A percentile compares a stretch with the other conserved stretches of the same genome.
Evolutionary conservation across 73 alveolate species (phyloP).

Genomic region (Halteria grandinella): DNA sequence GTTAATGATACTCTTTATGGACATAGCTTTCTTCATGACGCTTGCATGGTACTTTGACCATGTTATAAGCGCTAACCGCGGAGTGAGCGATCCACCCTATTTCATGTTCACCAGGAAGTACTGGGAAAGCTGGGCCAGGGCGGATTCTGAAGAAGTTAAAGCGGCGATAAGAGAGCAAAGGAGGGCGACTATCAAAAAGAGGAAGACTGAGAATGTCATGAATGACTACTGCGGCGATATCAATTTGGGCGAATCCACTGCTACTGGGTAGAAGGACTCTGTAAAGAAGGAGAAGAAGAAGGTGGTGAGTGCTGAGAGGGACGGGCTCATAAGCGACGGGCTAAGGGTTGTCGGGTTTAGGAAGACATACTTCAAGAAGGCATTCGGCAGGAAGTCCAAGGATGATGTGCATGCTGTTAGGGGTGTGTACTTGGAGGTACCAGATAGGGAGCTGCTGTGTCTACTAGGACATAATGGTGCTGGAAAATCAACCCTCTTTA

Average conservation of each 20-base stretch:
- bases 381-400: conserved; percentile 46
- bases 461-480: conserved; percentile 94
- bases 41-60: conserved; percentile 67
- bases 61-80: conserved; percentile 47
- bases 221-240: neutral
- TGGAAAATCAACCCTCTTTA: conserved; percentile 86
- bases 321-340: conserved; percentile 16
- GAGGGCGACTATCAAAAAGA: conserved; percentile 4
- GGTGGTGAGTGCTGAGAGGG: neutral
- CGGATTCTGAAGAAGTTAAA: no score
- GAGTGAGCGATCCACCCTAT: conserved; percentile 7
- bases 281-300: conserved; percentile 26
- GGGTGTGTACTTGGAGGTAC: conserved; percentile 76
- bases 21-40: neutral
- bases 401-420: conserved; percentile 62
- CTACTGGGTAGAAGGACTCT: conserved; percentile 1
- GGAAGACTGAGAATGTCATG: neutral
- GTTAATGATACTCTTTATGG: neutral
- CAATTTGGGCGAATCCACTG: neutral
- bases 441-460: conserved; percentile 76
- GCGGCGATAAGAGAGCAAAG: neutral
- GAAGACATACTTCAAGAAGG: conserved; percentile 11
- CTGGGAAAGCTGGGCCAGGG: conserved; percentile 16
- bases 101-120: conserved; percentile 20
- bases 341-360: conserved; percentile 14